phyloP scores from a whole-genome alignment of 2,329 filamentous ascomycete species.

The Dactylellina sp. region DNA sequence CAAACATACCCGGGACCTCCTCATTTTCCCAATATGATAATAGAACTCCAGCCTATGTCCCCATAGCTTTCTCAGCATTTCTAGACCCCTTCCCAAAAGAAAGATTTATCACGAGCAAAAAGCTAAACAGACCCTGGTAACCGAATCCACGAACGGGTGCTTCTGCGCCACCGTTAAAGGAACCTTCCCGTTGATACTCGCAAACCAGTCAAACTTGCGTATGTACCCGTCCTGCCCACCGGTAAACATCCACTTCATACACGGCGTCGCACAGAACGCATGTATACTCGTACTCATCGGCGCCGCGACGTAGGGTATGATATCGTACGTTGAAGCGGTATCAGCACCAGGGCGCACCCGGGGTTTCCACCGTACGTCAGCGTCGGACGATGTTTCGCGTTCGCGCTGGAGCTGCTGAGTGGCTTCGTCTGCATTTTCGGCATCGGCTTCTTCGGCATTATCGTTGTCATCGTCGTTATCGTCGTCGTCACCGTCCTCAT shows the following conservation, averaged over 20 bases:
- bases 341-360: conserved; percentile 81
- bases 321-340: conserved; percentile 85
- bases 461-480: conserved; percentile 64
- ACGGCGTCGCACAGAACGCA: conserved; percentile 87
- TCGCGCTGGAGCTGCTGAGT: conserved; percentile 71
- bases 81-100: background rate
- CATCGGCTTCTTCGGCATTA: conserved; percentile 65
- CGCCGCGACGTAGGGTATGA: conserved; percentile 95
- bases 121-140: conserved; percentile 71
- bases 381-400: conserved; percentile 64
- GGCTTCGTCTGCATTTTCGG: conserved; percentile 70
- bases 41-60: conserved; percentile 85
- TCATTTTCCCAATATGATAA: conserved; percentile 99
- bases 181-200: conserved; percentile 93
- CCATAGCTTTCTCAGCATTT: conserved; percentile 1
- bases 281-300: conserved; percentile 97
- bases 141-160: conserved; percentile 96
- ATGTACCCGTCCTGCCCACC: conserved; percentile 96
- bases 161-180: conserved; percentile 93
- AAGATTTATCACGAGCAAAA: too few species aligned
- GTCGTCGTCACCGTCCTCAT: conserved; percentile 63
- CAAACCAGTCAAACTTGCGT: conserved; percentile 93
- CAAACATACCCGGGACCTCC: conserved; percentile 70
- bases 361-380: conserved; percentile 67
- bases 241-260: conserved; percentile 94